These are phyloP conservation scores for Avena insularis DNA, from an alignment of 176 grass and related monocot species.

Conservation along the genomic window DNA sequence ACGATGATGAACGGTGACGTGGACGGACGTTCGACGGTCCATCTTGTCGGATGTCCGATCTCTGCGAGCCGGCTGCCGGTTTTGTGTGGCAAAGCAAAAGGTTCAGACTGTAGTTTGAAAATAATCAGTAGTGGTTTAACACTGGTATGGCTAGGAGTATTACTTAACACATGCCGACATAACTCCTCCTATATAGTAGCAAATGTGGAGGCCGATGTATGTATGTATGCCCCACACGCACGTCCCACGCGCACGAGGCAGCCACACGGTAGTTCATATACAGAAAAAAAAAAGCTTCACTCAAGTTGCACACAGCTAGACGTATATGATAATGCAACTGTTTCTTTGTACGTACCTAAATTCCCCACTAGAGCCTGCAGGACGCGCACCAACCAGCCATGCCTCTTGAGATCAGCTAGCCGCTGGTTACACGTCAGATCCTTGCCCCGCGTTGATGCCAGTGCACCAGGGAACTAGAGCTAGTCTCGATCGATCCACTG, in stretches of 20 bases:
- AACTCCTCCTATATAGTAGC: neutral
- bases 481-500: neutral
- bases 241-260: conserved; percentile 1
- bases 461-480: neutral
- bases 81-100: neutral
- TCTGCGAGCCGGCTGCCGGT: neutral
- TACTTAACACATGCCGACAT: neutral
- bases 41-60: conserved; percentile 9
- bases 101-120: neutral
- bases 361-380: conserved; percentile 28
- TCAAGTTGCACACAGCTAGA: neutral
- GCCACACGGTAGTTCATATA: neutral
- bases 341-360: conserved; percentile 23
- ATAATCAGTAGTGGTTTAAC: neutral
- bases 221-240: neutral
- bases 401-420: neutral
- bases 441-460: neutral
- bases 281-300: neutral
- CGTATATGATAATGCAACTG: neutral
- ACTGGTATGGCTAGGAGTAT: neutral
- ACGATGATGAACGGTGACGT: neutral
- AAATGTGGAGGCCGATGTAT: neutral
- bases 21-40: neutral
- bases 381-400: neutral
- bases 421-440: neutral